phyloP scores from a whole-genome alignment of 148 eudicot species.

The Agrostemma githago region DNA sequence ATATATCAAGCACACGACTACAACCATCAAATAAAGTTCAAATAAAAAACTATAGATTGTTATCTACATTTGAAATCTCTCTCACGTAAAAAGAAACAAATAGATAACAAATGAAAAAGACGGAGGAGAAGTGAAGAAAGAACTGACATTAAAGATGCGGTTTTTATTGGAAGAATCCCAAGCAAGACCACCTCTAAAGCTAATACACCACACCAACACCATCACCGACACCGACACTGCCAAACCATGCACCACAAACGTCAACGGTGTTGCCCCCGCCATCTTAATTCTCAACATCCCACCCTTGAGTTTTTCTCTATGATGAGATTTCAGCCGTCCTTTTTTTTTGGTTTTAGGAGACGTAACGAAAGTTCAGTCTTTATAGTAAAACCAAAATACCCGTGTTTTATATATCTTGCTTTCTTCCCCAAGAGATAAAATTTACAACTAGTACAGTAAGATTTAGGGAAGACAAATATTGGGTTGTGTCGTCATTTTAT shows the following conservation, averaged over 20 bases:
- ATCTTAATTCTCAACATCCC: conserved; percentile 11
- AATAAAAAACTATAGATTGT: no score
- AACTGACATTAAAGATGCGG: conserved; percentile 73
- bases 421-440: neutral
- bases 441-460: no score
- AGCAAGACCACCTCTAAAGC: conserved; percentile 79
- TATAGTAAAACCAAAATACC: neutral
- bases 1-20: neutral
- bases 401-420: neutral
- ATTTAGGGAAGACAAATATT: no score
- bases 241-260: conserved; percentile 53
- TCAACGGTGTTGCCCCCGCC: conserved; percentile 39
- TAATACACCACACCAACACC: conserved; percentile 67
- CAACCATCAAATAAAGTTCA: neutral
- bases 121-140: neutral
- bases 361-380: neutral
- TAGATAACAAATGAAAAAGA: neutral
- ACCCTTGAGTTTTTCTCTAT: conserved; percentile 15
- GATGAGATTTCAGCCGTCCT: neutral
- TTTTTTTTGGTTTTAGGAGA: neutral
- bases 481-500: no score
- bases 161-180: conserved; percentile 68
- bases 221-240: conserved; percentile 53
- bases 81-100: no score
- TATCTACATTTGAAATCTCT: no score